phyloP scores from a whole-genome alignment of 495 filamentous ascomycete genomes.

The Stereocaulon alpinum region DNA sequence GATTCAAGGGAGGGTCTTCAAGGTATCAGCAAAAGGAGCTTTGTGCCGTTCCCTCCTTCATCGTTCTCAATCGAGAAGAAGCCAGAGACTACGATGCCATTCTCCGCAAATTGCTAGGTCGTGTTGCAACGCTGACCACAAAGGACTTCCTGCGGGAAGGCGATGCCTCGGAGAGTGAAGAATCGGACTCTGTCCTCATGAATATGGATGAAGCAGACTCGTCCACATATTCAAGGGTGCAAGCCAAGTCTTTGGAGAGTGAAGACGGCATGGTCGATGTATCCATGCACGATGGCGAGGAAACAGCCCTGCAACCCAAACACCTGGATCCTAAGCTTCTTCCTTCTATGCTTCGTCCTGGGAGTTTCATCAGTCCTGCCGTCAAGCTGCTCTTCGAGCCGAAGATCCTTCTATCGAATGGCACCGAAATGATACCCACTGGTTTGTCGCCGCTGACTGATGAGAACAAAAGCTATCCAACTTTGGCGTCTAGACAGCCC shows the following conservation, averaged over 20 bases:
- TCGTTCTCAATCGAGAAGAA: constrained; percentile 53
- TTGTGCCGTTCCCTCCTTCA: constrained; percentile 50
- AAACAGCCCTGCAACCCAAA: constrained; percentile 23
- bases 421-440: constrained; percentile 46
- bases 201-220: constrained; percentile 65
- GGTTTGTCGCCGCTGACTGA: constrained; percentile 49
- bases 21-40: constrained; percentile 30
- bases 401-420: constrained; percentile 42
- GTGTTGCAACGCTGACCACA: constrained; percentile 51
- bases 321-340: constrained; percentile 24
- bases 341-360: constrained; percentile 38
- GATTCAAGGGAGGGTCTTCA: constrained; percentile 37
- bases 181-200: constrained; percentile 62
- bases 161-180: constrained; percentile 41
- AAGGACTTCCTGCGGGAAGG: constrained; percentile 43
- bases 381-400: constrained; percentile 65
- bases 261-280: constrained; percentile 90
- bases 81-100: constrained; percentile 48
- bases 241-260: constrained; percentile 68
- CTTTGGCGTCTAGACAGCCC: constrained; percentile 42
- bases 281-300: constrained; percentile 58
- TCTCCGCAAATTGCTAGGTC: constrained; percentile 48
- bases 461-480: constrained; percentile 45
- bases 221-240: constrained; percentile 55
- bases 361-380: constrained; percentile 37